Evolutionary conservation across 2,329 filamentous ascomycete species (phyloP).

Genomic region (Clonostachys chloroleuca): DNA sequence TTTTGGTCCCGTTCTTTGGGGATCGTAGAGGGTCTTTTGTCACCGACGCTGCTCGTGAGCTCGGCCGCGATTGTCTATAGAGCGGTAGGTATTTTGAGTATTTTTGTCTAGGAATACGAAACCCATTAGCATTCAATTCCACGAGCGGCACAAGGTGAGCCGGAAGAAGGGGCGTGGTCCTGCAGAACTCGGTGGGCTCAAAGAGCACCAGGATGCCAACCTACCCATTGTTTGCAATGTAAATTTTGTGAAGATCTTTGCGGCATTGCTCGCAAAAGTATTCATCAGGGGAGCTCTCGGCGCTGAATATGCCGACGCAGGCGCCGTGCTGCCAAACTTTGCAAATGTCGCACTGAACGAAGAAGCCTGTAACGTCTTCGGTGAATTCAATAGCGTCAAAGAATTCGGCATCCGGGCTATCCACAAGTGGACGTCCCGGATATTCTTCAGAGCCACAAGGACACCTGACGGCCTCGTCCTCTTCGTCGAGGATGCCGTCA

Average conservation of each 20-base stretch:
- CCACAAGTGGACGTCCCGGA: constrained; percentile 71
- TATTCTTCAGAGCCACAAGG: constrained; percentile 95
- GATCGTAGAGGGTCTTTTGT: constrained; percentile 57
- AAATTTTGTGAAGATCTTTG: constrained; percentile 85
- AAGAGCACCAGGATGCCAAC: constrained; percentile 23
- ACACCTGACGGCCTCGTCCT: constrained; percentile 93
- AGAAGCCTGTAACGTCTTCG: constrained; percentile 89
- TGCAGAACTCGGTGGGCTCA: background rate
- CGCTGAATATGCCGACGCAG: constrained; percentile 95
- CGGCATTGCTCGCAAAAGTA: constrained; percentile 97
- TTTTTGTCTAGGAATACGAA: constrained; percentile 45
- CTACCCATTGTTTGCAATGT: constrained; percentile 79
- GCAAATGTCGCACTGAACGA: constrained; percentile 96
- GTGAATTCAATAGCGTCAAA: constrained; percentile 59
- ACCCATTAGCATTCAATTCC: constrained; percentile 24
- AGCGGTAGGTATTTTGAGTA: constrained; percentile 64
- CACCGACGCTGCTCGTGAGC: constrained; percentile 60
- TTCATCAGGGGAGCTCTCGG: constrained; percentile 87
- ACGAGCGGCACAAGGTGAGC: too few species aligned
- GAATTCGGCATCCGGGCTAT: constrained; percentile 53
- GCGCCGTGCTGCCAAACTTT: constrained; percentile 99
- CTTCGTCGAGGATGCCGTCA: constrained; percentile 67
- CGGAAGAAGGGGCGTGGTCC: background rate
- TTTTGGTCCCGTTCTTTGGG: constrained; percentile 51
- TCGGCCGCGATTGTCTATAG: constrained; percentile 48